Conservation (phyloP, 306 rosid genomes). For the Malus fusca region DNA sequence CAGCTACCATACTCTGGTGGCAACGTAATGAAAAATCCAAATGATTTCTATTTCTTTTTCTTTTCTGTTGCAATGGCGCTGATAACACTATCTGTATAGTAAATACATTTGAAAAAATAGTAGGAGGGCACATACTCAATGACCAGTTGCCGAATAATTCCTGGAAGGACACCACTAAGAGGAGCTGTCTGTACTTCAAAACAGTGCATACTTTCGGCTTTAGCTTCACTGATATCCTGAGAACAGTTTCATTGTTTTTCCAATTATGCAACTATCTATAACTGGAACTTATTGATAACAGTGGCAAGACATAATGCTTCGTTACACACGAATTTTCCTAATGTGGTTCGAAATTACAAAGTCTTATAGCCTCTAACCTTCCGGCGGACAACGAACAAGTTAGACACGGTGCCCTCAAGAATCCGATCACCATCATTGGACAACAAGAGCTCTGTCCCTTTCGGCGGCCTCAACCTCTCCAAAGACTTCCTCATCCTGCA, state of each 20-base stretch:
- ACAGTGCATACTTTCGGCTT: slow-evolving; percentile 25
- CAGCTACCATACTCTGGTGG: background rate
- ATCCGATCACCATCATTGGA: slow-evolving; percentile 69
- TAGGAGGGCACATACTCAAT: slow-evolving; percentile 48
- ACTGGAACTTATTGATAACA: background rate
- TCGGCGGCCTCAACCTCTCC: slow-evolving; percentile 75
- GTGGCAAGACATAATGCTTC: background rate
- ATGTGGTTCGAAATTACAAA: background rate
- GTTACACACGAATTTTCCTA: background rate
- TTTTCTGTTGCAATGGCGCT: background rate
- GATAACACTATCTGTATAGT: background rate
- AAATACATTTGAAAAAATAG: background rate
- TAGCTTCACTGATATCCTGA: slow-evolving; percentile 38
- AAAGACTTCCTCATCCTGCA: slow-evolving; percentile 71
- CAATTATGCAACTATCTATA: background rate
- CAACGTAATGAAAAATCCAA: background rate
- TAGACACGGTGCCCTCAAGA: slow-evolving; percentile 83
- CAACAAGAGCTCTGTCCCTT: slow-evolving; percentile 73
- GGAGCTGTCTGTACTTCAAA: slow-evolving; percentile 93
- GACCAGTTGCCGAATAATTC: slow-evolving; percentile 67
- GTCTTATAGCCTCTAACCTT: slow-evolving; percentile 42
- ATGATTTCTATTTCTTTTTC: background rate
- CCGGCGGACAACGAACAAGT: slow-evolving; percentile 64
- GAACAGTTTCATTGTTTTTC: background rate
- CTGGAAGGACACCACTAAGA: slow-evolving; percentile 68